Base-by-base conservation (phyloP, 495 filamentous ascomycete species). In the Aspergillus steynii region DNA sequence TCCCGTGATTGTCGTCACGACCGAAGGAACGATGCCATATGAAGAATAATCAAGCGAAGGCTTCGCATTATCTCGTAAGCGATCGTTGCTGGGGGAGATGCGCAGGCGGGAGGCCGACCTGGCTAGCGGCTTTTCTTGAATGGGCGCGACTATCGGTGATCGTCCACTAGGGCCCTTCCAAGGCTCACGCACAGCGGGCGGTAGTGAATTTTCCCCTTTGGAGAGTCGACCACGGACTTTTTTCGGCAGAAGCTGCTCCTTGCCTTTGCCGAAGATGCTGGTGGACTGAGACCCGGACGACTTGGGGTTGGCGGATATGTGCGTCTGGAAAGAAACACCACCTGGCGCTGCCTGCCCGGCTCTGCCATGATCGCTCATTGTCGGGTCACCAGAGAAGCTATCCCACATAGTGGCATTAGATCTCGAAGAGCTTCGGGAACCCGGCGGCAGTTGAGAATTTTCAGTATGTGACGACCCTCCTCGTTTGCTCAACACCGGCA, bases 91-190 rank as follows among this genome's bases (percentile, higher is more conserved):
- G 56, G 60, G 31, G 9, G 61, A 65, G 12, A 65, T 37, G 20
- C 51, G 60, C 46, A 63, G 55, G 53, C 68, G 71, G 60, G 74
- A 67, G 55, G 68, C 58, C 5, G 70, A 71, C 63, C 64, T 64
- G 4, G 57, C 58, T 54, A 60, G 62, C 54, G 56, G 63, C 20
- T 65, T 68, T 59, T 71, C 67, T 20, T 72, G 64, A 31, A 74
- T 66, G 27, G 71, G 71, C 12, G 59, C 58, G 12, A 82, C 67
- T 49, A 83, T 79, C 29, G 74, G 71, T 27, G 72, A 64, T 29
- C 81, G 80, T 52, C 81, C 81, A 63, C 75, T 81, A 29, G 78
- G 73, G 37, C 82, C 78, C 53, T 75, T 82, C 83, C 82, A 85
- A 50, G 78, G 78, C 54, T 80, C 76, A 55, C 74, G 73, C 32